Percentiles rank a stretch among this genome's conserved stretches.
Conservation (phyloP, 140 eudicot species). For the Senecio squalidus region DNA sequence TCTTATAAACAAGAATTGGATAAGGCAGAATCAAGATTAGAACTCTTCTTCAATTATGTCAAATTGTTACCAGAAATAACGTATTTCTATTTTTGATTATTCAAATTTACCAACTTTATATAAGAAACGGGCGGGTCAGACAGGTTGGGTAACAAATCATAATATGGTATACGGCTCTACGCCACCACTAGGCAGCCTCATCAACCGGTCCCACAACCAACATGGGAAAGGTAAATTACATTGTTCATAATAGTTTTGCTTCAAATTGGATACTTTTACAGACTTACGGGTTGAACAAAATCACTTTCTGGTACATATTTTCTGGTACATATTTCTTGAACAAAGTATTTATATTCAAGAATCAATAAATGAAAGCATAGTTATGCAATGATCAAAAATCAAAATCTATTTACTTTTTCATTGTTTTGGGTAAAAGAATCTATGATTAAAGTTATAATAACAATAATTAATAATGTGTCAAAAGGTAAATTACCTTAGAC, state of each 20-base stretch:
- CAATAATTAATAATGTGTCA: neutral
- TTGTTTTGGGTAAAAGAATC: neutral
- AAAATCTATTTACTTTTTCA: neutral
- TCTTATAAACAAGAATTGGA: slow-evolving; percentile 27
- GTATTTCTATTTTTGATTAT: slow-evolving; percentile 2
- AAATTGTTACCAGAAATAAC: neutral
- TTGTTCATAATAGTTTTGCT: too few relatives aligned
- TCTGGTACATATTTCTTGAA: neutral
- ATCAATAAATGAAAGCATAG: neutral
- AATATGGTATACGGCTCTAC: too few relatives aligned
- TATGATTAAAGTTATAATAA: neutral
- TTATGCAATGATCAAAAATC: neutral
- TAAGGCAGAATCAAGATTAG: slow-evolving; percentile 21
- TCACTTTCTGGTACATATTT: neutral
- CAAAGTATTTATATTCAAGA: neutral
- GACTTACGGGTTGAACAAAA: too few relatives aligned
- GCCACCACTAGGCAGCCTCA: too few relatives aligned
- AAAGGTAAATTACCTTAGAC: slow-evolving; percentile 52
- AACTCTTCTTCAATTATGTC: neutral
- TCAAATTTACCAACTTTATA: slow-evolving; percentile 7
- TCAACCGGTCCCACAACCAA: too few relatives aligned
- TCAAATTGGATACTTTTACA: too few relatives aligned
- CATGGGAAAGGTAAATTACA: too few relatives aligned
- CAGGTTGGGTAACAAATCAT: too few relatives aligned
- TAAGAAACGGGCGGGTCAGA: too few relatives aligned